Evolutionary conservation across 176 grass and related monocot species (phyloP), one percentile per base, ranked within the genome.

Genomic region (Lolium perenne): DNA sequence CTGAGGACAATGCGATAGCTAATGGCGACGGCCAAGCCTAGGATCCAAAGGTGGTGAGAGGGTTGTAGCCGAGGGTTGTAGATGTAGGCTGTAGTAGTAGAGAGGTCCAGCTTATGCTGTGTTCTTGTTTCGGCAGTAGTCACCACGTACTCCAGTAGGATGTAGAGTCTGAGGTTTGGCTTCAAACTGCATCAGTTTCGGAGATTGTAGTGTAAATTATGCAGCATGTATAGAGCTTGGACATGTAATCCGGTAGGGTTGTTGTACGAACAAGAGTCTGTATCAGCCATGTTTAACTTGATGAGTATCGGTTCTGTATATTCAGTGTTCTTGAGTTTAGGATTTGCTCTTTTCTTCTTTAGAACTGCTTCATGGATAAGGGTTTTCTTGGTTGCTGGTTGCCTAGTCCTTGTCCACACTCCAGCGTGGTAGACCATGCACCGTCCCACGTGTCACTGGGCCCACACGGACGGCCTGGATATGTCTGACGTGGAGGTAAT

Each of bases 371-470:
- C 9, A 22, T 8, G 5, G 57, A 35, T 66, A 38, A 66, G 26
- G 26, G 8, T 66, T 10, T 82, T 20, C 46, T 21, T 51, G 59
- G 22, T 29, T 11, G 12, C 55, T 79, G 1, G 7, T 63, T 12
- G 15, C 43, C 48, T 81, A 68, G 57, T 75, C 76, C 0, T 2
- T 18, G 82, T 40, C 41, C 78, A 58, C 11, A 38, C 11, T 90
- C 73, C 84, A 8, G 73, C 47, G 73, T 90, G 88, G 55, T 55
- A 78, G 57, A 76, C 78, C 63, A 20, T 63, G 88, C 63, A 35
- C 84, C 89, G 84, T 67, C 80, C 77, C 84, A 75, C 84, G 74
- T 87, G 84, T 84, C 23, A 8, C 4, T 4, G 67, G 80, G 41
- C 67, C 89, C 89, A 76, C 85, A 0, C 1, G 35, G 18, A 85